Base-by-base conservation (phyloP, 257 asterid genomes). In the Cinchona pubescens region DNA sequence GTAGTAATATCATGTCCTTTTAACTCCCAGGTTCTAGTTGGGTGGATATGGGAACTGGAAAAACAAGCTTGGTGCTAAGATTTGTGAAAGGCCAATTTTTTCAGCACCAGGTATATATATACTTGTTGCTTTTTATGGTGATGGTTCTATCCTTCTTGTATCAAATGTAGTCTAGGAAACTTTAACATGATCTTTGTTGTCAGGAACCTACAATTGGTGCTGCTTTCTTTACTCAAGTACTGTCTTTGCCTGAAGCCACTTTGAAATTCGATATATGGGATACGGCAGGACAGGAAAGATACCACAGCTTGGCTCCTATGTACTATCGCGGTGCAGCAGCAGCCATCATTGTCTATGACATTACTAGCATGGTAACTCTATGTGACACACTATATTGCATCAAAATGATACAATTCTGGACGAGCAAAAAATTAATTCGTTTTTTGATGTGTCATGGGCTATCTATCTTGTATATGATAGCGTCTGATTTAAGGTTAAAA, bases 21-120 rank as follows among this genome's bases (percentile, higher is more conserved):
- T 51, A 13, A 11, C 15, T 55, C 19, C 29, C 82, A 79, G 73
- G 83, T 79, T 23, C 83, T 74, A 14, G 55, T 79, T 49, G 83
- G 79, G 67, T n/a, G n/a, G 79, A 79, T 71, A 79, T 74, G 83
- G 83, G 83, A 51, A 74, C 83, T 48, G 83, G 83, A 69, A 79
- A 79, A 69, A 79, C 68, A 38, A 79, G 83, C 67, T 64, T 79
- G 56, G 79, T 71, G 16, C 66, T 75, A 53, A 79, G 83, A 79
- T 79, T 79, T 75, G 73, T 79, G 16, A 74, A 68, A 64, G 79
- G 76, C 14, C 79, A 74, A 75, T 79, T 74, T 42, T 69, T 21
- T 37, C 79, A 79, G 2, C 46, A 56, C 60, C 83, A 79, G 76
- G 82, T 68, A 55, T n/a, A n/a, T n/a, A n/a, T n/a, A n/a, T 19